Evolutionary conservation across 345 rosid genomes (phyloP).

Genomic region (Raphanus raphanistrum): DNA sequence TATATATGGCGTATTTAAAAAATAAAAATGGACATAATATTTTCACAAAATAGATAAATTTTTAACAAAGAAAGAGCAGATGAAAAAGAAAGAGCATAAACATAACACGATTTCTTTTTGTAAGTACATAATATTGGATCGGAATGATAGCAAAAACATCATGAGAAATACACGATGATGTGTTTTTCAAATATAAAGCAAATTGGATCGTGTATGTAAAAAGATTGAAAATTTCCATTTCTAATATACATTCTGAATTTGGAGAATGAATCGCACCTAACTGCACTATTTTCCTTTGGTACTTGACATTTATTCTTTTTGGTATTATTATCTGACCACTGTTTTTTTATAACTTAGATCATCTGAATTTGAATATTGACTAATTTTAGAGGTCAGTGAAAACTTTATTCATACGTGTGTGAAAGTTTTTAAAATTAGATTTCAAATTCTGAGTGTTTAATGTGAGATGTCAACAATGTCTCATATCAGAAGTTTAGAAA

Average conservation of each 20-base stretch:
- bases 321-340: slow-evolving; percentile 27
- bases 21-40: no score
- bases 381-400: background rate
- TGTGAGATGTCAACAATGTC: no score
- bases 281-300: slow-evolving; percentile 18
- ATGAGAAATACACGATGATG: background rate
- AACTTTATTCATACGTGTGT: background rate
- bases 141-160: background rate
- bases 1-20: no score
- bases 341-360: background rate
- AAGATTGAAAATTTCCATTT: background rate
- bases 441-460: no score
- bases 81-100: background rate
- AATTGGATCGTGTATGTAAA: slow-evolving; percentile 20
- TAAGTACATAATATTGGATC: background rate
- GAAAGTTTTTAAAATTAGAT: background rate
- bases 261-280: slow-evolving; percentile 33
- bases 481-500: no score
- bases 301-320: slow-evolving; percentile 2
- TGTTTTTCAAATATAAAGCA: background rate
- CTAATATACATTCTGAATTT: background rate
- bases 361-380: background rate
- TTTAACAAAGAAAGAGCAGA: no score
- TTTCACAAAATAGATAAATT: no score
- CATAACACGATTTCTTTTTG: background rate